Evolutionary conservation across 306 rosid genomes (phyloP), one percentile per base, ranked within the genome.

Genomic region (Acmispon strigosus): DNA sequence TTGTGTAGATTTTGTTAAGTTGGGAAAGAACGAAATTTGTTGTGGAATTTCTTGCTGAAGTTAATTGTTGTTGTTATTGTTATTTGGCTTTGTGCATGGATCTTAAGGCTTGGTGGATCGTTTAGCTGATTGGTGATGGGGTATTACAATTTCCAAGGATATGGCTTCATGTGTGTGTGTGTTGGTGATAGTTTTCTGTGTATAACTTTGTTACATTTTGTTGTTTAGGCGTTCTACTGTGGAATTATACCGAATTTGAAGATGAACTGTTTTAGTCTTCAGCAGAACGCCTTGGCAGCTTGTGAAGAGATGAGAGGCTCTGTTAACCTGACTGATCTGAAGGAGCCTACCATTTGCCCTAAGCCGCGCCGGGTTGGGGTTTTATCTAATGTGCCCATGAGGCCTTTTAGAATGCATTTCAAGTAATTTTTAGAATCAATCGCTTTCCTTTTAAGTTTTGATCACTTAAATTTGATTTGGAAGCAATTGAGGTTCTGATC

Each of bases 291-390:
- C 87, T 84, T 77, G 41, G 54, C 80, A 53, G 78, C 80, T 59
- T 59, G 86, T 81, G 98, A 92, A 49, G 96, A 84, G 81, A 76
- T 79, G 69, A 72, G 85, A 49, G 78, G 82, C 43, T 64, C 83
- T 58, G 79, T 81, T 62, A 78, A 68, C 74, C 66, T 22, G 34
- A 50, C 70, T 59, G 90, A 89, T 78, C 87, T 71, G 76, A 84
- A 77, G 81, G 90, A 86, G 44, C 69, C 92, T 49, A 78, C 87
- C 73, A 80, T 87, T 71, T 92, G 94, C 74, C 98, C 98, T 11
- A 86, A 87, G 82, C 96, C 98, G 32, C 81, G 94, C 15, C 86
- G 96, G 27, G 86, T 92, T 2, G 96, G 92, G 34, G 78, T 83
- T 70, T 73, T 86, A 65, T 67, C 87, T 13, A 86, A 76, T 66